A percentile compares a stretch with the other conserved stretches of the same genome.
These are phyloP conservation scores for Naematelia aurantialba DNA, from an alignment of 768 basidiomycete genomes.

Conservation along the genomic window DNA sequence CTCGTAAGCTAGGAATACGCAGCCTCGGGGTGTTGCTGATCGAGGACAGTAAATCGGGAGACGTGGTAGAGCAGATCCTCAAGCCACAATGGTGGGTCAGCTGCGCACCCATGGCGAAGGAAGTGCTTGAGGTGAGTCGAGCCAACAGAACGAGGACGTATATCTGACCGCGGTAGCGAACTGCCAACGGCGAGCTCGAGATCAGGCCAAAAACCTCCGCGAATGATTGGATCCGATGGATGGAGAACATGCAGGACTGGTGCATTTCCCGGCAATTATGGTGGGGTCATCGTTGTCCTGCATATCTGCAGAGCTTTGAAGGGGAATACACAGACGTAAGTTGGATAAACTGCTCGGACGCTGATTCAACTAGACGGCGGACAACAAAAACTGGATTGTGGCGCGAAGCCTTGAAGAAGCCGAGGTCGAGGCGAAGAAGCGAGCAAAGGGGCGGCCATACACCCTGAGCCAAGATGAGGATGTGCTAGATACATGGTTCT, in stretches of 20 bases:
- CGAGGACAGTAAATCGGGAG: slow-evolving; percentile 79
- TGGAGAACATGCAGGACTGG: slow-evolving; percentile 95
- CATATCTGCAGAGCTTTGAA: slow-evolving; percentile 83
- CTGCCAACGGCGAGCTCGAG: slow-evolving; percentile 75
- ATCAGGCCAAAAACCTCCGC: slow-evolving; percentile 83
- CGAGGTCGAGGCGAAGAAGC: slow-evolving; percentile 63
- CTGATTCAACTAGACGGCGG: slow-evolving; percentile 54
- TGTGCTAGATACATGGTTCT: slow-evolving; percentile 99
- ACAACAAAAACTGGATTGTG: slow-evolving; percentile 85
- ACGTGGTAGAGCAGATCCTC: slow-evolving; percentile 87
- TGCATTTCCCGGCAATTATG: slow-evolving; percentile 97
- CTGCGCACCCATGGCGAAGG: slow-evolving; percentile 84
- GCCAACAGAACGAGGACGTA: neutral
- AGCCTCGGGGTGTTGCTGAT: slow-evolving; percentile 1
- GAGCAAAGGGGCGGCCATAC: slow-evolving; percentile 64
- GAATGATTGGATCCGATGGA: slow-evolving; percentile 92
- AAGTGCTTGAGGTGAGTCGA: slow-evolving; percentile 68
- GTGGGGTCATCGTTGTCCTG: slow-evolving; percentile 98
- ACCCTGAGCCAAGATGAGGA: slow-evolving; percentile 89
- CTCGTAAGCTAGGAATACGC: slow-evolving; percentile 66
- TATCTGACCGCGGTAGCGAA: slow-evolving; percentile 59
- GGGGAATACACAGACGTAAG: slow-evolving; percentile 62
- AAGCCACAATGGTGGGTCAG: slow-evolving; percentile 99
- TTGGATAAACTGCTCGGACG: neutral
- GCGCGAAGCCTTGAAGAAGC: slow-evolving; percentile 79